A percentile compares a stretch with the other conserved stretches of the same genome.
Conservation (phyloP, 2,329 filamentous ascomycete genomes). For the Hypoxylon sp. region DNA sequence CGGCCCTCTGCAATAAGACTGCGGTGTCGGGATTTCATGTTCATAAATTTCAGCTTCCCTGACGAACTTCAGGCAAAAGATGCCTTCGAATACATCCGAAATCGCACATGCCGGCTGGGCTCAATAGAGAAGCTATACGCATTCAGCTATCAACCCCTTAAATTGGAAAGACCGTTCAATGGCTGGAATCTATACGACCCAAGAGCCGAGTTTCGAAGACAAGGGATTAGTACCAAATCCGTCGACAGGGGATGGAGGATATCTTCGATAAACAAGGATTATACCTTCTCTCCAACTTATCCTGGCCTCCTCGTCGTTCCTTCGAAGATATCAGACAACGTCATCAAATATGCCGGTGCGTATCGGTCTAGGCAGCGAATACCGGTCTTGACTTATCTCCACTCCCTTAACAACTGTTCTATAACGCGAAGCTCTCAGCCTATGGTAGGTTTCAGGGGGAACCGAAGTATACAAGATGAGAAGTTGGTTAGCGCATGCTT, state of each 20-base stretch:
- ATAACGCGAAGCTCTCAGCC: conserved; percentile 97
- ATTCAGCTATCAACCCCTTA: conserved; percentile 84
- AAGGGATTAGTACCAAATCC: conserved; percentile 89
- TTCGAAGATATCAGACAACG: conserved; percentile 93
- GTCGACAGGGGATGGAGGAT: conserved; percentile 87
- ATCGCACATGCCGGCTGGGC: conserved; percentile 84
- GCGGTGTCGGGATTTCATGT: conserved; percentile 93
- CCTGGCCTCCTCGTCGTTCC: conserved; percentile 88
- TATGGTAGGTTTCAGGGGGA: conserved; percentile 85
- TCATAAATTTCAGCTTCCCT: conserved; percentile 89
- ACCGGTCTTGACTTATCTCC: conserved; percentile 92
- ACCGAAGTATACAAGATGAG: conserved; percentile 95
- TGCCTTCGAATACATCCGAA: conserved; percentile 88
- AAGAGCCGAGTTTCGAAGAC: conserved; percentile 85
- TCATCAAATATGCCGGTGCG: conserved; percentile 90
- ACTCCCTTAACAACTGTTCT: conserved; percentile 95
- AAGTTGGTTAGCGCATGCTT: conserved; percentile 94
- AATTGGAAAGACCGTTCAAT: conserved; percentile 79
- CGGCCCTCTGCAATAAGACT: conserved; percentile 87
- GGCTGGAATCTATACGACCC: conserved; percentile 91
- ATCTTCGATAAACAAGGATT: conserved; percentile 90
- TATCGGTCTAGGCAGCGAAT: conserved; percentile 93
- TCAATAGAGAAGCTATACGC: conserved; percentile 91
- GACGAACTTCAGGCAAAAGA: conserved; percentile 82
- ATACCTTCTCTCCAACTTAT: conserved; percentile 93